Evolutionary conservation across 2,329 filamentous ascomycete species (phyloP).

Genomic region (Calycina marina): DNA sequence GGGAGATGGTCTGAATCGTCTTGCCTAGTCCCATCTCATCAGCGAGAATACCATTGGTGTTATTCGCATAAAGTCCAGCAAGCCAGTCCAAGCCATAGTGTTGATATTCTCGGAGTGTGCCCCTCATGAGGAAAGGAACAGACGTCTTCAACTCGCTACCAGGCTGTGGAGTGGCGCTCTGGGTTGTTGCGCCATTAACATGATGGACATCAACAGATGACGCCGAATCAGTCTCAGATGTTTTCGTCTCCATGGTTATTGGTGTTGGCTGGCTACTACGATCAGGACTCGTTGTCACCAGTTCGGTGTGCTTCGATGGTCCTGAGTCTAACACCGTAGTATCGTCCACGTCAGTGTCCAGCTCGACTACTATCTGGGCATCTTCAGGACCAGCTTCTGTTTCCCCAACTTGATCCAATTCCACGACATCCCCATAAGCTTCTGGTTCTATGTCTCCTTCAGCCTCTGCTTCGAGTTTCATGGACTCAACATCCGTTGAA

Average conservation of each 20-base stretch:
- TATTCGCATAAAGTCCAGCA: constrained; percentile 77
- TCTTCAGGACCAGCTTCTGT: constrained; percentile 1
- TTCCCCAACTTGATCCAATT: constrained; percentile 1
- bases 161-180: constrained; percentile 26
- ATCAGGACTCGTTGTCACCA: constrained; percentile 18
- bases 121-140: constrained; percentile 70
- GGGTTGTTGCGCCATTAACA: constrained; percentile 19
- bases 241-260: constrained; percentile 22
- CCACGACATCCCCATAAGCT: too few species aligned
- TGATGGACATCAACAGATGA: constrained; percentile 23
- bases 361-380: too few species aligned
- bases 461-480: constrained; percentile 20
- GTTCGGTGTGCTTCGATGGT: too few species aligned
- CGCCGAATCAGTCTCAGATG: constrained; percentile 21
- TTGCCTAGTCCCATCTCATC: constrained; percentile 99
- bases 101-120: constrained; percentile 86
- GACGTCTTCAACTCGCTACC: constrained; percentile 41
- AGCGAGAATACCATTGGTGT: constrained; percentile 89
- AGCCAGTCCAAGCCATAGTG: constrained; percentile 97
- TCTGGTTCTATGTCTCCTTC: constrained; percentile 8
- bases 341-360: too few species aligned
- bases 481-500: constrained; percentile 21
- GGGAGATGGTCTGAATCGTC: constrained; percentile 92
- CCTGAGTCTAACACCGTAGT: too few species aligned
- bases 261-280: constrained; percentile 24